phyloP scores from a whole-genome alignment of 2,329 filamentous ascomycete genomes.

The Paraconiothyrium sp. region DNA sequence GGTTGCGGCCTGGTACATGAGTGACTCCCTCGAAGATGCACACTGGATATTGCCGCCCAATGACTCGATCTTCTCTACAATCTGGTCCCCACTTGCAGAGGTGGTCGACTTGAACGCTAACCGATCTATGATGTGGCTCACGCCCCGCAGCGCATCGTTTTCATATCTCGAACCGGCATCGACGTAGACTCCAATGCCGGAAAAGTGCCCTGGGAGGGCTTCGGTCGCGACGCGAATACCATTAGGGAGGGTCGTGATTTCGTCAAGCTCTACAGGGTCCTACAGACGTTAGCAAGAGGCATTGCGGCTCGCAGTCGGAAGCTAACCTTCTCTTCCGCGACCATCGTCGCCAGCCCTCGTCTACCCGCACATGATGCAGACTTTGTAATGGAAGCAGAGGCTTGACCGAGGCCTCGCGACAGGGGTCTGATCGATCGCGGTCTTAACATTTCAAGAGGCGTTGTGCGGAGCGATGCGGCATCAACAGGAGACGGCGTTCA shows the following conservation, averaged over 20 bases:
- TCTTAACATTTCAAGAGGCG: slow-evolving; percentile 40
- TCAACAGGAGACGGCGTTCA: slow-evolving; percentile 1
- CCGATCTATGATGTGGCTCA: slow-evolving; percentile 95
- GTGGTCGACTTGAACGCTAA: slow-evolving; percentile 92
- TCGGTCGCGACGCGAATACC: slow-evolving; percentile 95
- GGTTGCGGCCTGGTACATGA: slow-evolving; percentile 99
- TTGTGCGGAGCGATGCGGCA: slow-evolving; percentile 11
- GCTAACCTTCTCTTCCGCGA: slow-evolving; percentile 48
- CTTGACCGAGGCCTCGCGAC: slow-evolving; percentile 36
- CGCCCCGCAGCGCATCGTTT: slow-evolving; percentile 81
- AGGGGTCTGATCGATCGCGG: slow-evolving; percentile 41
- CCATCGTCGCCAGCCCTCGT: slow-evolving; percentile 41
- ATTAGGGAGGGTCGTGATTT: slow-evolving; percentile 88
- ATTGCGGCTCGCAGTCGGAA: slow-evolving; percentile 2
- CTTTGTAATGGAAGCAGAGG: slow-evolving; percentile 29
- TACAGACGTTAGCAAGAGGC: slow-evolving; percentile 43
- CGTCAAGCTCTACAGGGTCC: slow-evolving; percentile 87
- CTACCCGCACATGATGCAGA: slow-evolving; percentile 32
- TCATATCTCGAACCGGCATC: slow-evolving; percentile 96
- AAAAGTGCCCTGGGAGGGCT: slow-evolving; percentile 91
- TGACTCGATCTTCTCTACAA: slow-evolving; percentile 86
- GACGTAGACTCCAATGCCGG: slow-evolving; percentile 93
- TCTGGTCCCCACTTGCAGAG: slow-evolving; percentile 76
- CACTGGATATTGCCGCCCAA: slow-evolving; percentile 97
- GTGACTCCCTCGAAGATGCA: slow-evolving; percentile 89